Base-by-base conservation (phyloP, 768 basidiomycete genomes). In the Tulasnella sp. region DNA sequence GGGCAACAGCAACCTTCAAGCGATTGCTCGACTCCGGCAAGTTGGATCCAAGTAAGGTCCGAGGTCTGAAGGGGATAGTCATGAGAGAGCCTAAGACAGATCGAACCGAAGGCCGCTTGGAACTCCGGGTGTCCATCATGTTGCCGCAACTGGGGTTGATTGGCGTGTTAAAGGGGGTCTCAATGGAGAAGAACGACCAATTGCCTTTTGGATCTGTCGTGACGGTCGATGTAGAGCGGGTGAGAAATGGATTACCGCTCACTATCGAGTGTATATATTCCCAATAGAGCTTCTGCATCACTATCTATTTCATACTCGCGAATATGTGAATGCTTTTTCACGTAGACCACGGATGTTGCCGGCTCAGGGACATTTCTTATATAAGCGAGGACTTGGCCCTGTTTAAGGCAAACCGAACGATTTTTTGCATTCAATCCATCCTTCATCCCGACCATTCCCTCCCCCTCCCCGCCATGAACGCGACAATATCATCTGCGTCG, bases 1-100 rank as follows among this genome's bases (percentile, higher is more conserved):
- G 79, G 78, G 68, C 71, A 15, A 60, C 72, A 50, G 52, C 67
- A 59, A 77, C 67, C 61, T 60, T 80, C 58, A 65, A 72, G 53
- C 69, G 77, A 19, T 72, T 71, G 66, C 65, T 72, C 53, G 67
- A 69, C 7, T 41, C 29, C 3, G 25, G 49, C 19, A 38, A 43
- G n/a, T 44, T 22, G 3, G 50, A 48, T 22, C 29, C 53, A 22
- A 55, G 17, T 44, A n/a, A 45, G 8, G 11, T 62, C n/a, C 24
- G 43, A 24, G 49, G 41, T 30, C 24, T 59, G 1, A 24, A 57
- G 3, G 46, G 22, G 8, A 29, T 43, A 29, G 60, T 62, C 25
- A 25, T 57, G 31, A 25, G 42, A 2, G 27, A 38, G 19, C 25
- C 7, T 10, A 38, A 38, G 34, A 38, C 15, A 44, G n/a, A 19